Evolutionary conservation across 225 moss, liverwort and hornwort genomes (phyloP).

Genomic region (Pseudisothecium myosuroides): DNA sequence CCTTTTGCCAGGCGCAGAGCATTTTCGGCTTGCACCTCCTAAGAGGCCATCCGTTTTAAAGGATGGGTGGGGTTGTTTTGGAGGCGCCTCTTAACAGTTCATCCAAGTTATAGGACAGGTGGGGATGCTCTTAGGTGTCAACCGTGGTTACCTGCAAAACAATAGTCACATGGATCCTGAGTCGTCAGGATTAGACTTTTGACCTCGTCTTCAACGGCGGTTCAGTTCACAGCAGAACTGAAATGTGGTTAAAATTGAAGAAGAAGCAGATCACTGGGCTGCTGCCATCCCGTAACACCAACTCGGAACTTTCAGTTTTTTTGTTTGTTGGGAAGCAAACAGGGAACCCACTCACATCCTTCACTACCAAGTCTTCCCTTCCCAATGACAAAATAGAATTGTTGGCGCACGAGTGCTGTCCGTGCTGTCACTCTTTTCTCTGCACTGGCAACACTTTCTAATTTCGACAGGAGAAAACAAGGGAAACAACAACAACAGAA

Average conservation of each 20-base stretch:
- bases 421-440: too few relatives aligned
- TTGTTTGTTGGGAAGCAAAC: not conserved
- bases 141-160: not conserved
- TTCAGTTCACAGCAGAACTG: too few relatives aligned
- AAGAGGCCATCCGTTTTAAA: too few relatives aligned
- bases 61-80: too few relatives aligned
- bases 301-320: not conserved
- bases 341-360: too few relatives aligned
- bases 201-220: not conserved
- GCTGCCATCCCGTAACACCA: not conserved
- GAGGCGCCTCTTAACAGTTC: too few relatives aligned
- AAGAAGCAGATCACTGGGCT: not conserved
- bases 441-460: not conserved
- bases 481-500: not conserved
- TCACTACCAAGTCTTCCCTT: not conserved
- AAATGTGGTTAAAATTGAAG: not conserved
- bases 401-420: not conserved
- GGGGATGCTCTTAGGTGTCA: too few relatives aligned
- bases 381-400: not conserved
- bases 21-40: too few relatives aligned
- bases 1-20: too few relatives aligned
- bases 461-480: not conserved
- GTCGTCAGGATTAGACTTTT: not conserved
- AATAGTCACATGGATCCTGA: not conserved
- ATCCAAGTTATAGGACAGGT: too few relatives aligned